A percentile compares a stretch with the other conserved stretches of the same genome.
phyloP scores from a whole-genome alignment of 208 protist species.

The Leishmania guyanensis region DNA sequence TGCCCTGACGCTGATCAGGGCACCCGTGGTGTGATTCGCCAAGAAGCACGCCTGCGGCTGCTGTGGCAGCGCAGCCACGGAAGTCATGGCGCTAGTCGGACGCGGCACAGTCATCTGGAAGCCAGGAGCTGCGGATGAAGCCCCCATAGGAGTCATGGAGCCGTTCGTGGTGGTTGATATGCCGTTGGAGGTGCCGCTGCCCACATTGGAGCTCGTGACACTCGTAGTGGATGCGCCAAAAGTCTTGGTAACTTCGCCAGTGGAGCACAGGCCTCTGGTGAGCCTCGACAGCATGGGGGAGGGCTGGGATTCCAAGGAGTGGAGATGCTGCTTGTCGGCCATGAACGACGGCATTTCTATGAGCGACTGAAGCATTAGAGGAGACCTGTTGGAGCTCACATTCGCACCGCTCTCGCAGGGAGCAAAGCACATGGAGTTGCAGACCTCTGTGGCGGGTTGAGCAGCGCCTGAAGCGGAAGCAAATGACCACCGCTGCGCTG shows the following conservation, averaged over 20 bases:
- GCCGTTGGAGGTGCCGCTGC: not conserved
- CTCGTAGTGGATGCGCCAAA: constrained; percentile 11
- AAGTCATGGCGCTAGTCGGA: not conserved
- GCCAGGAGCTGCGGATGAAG: not conserved
- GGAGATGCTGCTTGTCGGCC: not conserved
- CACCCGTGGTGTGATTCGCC: constrained; percentile 1
- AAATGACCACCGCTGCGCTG: not conserved
- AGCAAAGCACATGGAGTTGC: not conserved
- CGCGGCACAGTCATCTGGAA: not conserved
- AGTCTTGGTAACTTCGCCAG: not conserved
- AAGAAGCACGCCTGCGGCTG: constrained; percentile 16
- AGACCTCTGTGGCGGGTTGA: not conserved
- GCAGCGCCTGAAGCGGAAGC: not conserved
- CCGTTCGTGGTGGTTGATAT: not conserved
- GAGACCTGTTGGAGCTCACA: not conserved
- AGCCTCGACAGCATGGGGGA: not conserved
- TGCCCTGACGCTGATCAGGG: not conserved
- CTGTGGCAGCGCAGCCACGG: not conserved
- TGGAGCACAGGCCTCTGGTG: not conserved
- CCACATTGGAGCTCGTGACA: not conserved
- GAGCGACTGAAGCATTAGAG: not conserved
- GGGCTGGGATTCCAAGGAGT: not conserved
- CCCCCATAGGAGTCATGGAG: not conserved
- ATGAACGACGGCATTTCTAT: not conserved
- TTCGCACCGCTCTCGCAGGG: not conserved